Percentiles rank a stretch among this genome's conserved stretches.
Conservation (phyloP, 768 basidiomycete genomes). For the Leccinellum luteum region DNA sequence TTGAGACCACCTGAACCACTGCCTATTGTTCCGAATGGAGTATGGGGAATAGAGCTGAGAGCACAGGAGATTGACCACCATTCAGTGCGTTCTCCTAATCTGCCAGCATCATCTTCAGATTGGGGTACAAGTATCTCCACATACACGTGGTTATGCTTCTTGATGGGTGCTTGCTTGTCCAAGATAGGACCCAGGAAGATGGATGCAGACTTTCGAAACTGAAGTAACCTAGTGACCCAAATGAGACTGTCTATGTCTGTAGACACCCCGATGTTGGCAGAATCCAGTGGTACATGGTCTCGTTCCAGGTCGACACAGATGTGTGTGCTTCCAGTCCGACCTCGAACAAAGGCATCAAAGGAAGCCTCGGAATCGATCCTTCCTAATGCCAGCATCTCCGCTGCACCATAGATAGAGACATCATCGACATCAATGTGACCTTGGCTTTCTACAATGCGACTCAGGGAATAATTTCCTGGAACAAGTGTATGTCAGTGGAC, state of each 20-base stretch:
- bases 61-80: too few species aligned
- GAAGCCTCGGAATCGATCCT: not conserved
- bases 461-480: not conserved
- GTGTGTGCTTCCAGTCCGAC: not conserved
- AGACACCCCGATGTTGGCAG: not conserved
- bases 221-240: slow-evolving; percentile 5
- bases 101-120: too few species aligned
- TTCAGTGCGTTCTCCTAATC: too few species aligned
- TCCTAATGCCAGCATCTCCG: slow-evolving; percentile 2
- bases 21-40: too few species aligned
- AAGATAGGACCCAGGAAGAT: too few species aligned
- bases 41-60: too few species aligned
- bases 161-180: too few species aligned
- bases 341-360: slow-evolving; percentile 4
- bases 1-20: too few species aligned
- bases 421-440: not conserved
- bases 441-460: not conserved
- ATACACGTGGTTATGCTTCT: too few species aligned
- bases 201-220: not conserved
- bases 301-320: slow-evolving; percentile 9
- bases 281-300: not conserved
- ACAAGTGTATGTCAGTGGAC: not conserved
- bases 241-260: slow-evolving; percentile 20
- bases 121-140: too few species aligned
- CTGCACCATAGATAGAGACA: not conserved